Evolutionary conservation across 2,329 filamentous ascomycete genomes (phyloP).

Genomic region (Aspergillus floridensis): DNA sequence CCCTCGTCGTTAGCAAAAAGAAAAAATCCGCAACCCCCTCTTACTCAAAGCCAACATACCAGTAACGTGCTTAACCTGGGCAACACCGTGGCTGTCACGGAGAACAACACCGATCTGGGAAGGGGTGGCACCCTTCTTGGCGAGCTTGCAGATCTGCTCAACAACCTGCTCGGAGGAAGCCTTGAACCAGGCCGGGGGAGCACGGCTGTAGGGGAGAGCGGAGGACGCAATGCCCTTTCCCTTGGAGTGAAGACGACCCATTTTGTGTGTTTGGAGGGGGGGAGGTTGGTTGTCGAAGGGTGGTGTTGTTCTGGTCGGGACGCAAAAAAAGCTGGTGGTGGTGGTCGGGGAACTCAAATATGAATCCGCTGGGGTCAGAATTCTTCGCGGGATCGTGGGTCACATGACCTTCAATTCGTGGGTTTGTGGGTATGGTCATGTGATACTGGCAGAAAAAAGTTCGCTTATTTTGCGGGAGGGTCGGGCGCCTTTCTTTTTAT

Average conservation of each 20-base stretch:
- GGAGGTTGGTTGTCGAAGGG: conserved; percentile 33
- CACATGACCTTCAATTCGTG: conserved; percentile 24
- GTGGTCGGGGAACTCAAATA: conserved; percentile 10
- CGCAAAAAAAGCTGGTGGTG: neutral
- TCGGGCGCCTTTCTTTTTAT: conserved; percentile 2
- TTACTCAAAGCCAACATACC: conserved; percentile 58
- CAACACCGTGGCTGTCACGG: conserved; percentile 95
- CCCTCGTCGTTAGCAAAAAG: conserved; percentile 39
- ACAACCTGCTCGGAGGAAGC: conserved; percentile 97
- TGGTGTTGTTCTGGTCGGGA: conserved; percentile 18
- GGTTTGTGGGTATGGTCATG: conserved; percentile 5
- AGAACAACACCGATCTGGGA: conserved; percentile 99
- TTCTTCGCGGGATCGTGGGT: conserved; percentile 25
- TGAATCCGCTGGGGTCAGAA: conserved; percentile 8
- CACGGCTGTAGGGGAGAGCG: conserved; percentile 94
- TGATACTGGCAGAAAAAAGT: conserved; percentile 13
- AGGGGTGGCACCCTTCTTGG: conserved; percentile 96
- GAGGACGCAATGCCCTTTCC: conserved; percentile 98
- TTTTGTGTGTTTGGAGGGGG: conserved; percentile 24
- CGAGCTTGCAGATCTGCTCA: conserved; percentile 98
- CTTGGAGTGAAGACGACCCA: conserved; percentile 93
- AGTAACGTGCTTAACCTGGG: conserved; percentile 96
- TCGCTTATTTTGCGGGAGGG: conserved; percentile 13
- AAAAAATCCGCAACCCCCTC: neutral
- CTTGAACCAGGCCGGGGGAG: conserved; percentile 93